Evolutionary conservation across 139 green algal species (phyloP).

Genomic region (Chlamydomonas applanata): DNA sequence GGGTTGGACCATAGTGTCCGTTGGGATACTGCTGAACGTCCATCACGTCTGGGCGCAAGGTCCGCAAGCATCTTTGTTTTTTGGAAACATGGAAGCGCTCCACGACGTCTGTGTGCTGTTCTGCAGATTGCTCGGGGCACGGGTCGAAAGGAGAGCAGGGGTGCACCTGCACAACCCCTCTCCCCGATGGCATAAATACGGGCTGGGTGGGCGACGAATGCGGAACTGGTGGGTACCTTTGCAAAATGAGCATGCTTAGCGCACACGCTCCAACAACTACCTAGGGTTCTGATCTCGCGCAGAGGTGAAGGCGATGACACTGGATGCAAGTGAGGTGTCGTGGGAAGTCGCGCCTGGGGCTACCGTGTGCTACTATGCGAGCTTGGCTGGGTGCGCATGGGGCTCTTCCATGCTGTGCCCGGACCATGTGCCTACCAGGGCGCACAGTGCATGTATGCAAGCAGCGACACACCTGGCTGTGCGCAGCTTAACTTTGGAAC

Average conservation of each 20-base stretch:
- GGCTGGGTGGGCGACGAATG: slow-evolving; percentile 3
- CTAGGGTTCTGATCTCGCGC: neutral
- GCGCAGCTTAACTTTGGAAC: too few relatives aligned
- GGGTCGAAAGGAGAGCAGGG: neutral
- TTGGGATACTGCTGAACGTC: too few relatives aligned
- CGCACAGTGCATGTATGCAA: too few relatives aligned
- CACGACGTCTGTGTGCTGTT: neutral
- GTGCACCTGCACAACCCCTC: neutral
- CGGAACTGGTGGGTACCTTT: neutral
- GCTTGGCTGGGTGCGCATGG: neutral
- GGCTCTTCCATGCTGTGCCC: too few relatives aligned
- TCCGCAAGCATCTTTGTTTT: neutral
- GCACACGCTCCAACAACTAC: too few relatives aligned
- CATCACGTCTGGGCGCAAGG: neutral
- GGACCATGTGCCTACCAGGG: too few relatives aligned
- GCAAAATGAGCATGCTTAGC: neutral
- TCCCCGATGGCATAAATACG: neutral
- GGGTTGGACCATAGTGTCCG: too few relatives aligned
- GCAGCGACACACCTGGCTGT: too few relatives aligned
- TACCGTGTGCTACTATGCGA: neutral
- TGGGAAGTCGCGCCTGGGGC: neutral
- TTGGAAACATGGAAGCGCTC: neutral
- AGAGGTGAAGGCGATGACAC: neutral
- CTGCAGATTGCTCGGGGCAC: slow-evolving; percentile 2
- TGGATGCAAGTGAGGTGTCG: neutral